A percentile compares a stretch with the other conserved stretches of the same genome.
phyloP scores from a whole-genome alignment of 2,329 filamentous ascomycete genomes.

The Torrubiellomyces zombiae region DNA sequence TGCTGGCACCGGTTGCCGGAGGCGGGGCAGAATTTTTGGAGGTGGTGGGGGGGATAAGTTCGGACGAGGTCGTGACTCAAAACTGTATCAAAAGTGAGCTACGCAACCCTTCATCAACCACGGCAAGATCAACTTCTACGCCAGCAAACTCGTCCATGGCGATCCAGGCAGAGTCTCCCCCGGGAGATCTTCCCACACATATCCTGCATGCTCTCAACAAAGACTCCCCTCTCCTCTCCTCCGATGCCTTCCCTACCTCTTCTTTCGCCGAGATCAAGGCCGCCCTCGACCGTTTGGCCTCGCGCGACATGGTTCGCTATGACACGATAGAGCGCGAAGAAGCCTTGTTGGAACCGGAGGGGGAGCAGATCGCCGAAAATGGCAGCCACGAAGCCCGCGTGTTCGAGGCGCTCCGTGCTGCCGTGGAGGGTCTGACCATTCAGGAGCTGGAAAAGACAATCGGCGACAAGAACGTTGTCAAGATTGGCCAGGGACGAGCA shows the following conservation, averaged over 20 bases:
- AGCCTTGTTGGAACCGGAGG: slow-evolving; percentile 58
- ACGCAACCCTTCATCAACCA: too few relatives aligned
- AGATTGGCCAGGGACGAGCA: slow-evolving; percentile 85
- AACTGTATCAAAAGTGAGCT: too few relatives aligned
- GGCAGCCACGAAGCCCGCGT: slow-evolving; percentile 74
- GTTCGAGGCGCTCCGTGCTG: slow-evolving; percentile 55
- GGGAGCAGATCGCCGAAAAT: slow-evolving; percentile 52
- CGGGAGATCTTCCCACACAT: slow-evolving; percentile 43
- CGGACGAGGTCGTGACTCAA: too few relatives aligned
- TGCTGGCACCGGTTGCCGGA: too few relatives aligned
- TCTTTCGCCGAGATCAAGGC: slow-evolving; percentile 62
- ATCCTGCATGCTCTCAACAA: slow-evolving; percentile 50
- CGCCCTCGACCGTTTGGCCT: slow-evolving; percentile 70
- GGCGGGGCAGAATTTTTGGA: too few relatives aligned
- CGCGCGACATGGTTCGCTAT: slow-evolving; percentile 75
- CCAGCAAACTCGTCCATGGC: too few relatives aligned
- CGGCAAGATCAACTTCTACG: too few relatives aligned
- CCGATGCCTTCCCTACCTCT: slow-evolving; percentile 49
- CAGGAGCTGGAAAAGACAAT: slow-evolving; percentile 52
- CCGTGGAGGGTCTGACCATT: slow-evolving; percentile 68
- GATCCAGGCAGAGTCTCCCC: slow-evolving; percentile 16
- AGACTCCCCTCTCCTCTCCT: slow-evolving; percentile 48
- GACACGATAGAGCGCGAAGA: slow-evolving; percentile 70
- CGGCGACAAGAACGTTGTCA: slow-evolving; percentile 56
- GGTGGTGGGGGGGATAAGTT: too few relatives aligned